Conservation (phyloP, 2,329 filamentous ascomycete genomes). For the Plenodomus tracheiphilus region DNA sequence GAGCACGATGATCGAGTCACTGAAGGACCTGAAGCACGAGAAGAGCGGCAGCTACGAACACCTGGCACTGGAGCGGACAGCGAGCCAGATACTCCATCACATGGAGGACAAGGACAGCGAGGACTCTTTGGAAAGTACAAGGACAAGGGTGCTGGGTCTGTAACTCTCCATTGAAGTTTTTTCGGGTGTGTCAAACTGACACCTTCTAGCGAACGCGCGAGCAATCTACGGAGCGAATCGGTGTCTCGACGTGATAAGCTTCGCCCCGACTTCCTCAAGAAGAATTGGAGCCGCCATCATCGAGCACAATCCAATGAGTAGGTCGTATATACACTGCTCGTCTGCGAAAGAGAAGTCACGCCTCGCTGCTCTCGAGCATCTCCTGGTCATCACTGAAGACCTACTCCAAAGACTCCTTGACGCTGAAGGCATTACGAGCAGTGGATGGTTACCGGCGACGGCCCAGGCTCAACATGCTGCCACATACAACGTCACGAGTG, state of each 20-base stretch:
- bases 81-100: slow-evolving; percentile 36
- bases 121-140: slow-evolving; percentile 39
- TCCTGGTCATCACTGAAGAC: slow-evolving; percentile 43
- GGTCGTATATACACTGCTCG: slow-evolving; percentile 40
- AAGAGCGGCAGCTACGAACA: slow-evolving; percentile 36
- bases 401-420: slow-evolving; percentile 38
- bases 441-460: slow-evolving; percentile 42
- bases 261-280: slow-evolving; percentile 36
- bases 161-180: background rate
- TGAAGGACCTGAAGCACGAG: slow-evolving; percentile 41
- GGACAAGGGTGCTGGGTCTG: slow-evolving; percentile 37
- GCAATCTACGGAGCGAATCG: slow-evolving; percentile 42
- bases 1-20: slow-evolving; percentile 36
- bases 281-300: slow-evolving; percentile 42
- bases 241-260: slow-evolving; percentile 42
- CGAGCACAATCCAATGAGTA: slow-evolving; percentile 41
- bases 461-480: slow-evolving; percentile 38
- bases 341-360: slow-evolving; percentile 38
- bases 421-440: slow-evolving; percentile 37
- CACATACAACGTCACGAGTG: slow-evolving; percentile 22
- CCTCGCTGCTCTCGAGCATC: slow-evolving; percentile 36
- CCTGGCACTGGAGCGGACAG: slow-evolving; percentile 32
- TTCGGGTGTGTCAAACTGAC: background rate
- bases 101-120: slow-evolving; percentile 41
- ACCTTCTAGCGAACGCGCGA: slow-evolving; percentile 34